phyloP scores from a whole-genome alignment of 1,284 basidiomycete genomes.

The Mycosarcoma mackinlayi region DNA sequence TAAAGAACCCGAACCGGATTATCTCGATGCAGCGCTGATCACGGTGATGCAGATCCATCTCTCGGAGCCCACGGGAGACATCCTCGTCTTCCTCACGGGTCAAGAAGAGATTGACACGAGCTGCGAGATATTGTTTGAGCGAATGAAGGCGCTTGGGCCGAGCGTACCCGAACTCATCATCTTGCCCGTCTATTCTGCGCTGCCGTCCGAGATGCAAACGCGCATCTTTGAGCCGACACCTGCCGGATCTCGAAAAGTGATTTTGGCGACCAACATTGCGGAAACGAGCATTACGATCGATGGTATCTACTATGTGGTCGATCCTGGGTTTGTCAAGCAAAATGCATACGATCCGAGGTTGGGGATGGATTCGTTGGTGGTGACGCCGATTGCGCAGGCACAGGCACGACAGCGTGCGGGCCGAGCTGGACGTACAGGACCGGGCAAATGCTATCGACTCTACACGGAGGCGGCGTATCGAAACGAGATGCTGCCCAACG shows the following conservation, averaged over 20 bases:
- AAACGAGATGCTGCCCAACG: conserved; percentile 98
- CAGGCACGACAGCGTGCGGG: conserved; percentile 95
- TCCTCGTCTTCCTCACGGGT: conserved; percentile 96
- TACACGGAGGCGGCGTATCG: conserved; percentile 98
- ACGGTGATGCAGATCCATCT: conserved; percentile 99
- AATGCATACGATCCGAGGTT: conserved; percentile 97
- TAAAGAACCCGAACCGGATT: conserved; percentile 98
- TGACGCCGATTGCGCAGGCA: conserved; percentile 98
- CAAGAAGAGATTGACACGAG: conserved; percentile 97
- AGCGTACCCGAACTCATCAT: conserved; percentile 97
- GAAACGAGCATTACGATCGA: conserved; percentile 98
- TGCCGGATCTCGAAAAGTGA: conserved; percentile 94
- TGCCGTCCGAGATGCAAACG: conserved; percentile 97
- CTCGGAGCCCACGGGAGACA: conserved; percentile 94
- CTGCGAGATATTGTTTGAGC: conserved; percentile 95
- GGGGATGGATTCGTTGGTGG: conserved; percentile 98
- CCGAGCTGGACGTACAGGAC: conserved; percentile 95
- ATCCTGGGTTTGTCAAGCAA: conserved; percentile 98
- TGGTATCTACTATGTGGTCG: conserved; percentile 97
- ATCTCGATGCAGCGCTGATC: conserved; percentile 96
- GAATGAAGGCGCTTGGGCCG: conserved; percentile 96
- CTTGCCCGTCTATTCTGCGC: conserved; percentile 94
- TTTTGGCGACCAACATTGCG: conserved; percentile 98
- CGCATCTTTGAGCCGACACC: conserved; percentile 97
- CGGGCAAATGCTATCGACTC: conserved; percentile 96